Conservation (phyloP, 805 yeast genomes). For the Metschnikowia aberdeeniae region DNA sequence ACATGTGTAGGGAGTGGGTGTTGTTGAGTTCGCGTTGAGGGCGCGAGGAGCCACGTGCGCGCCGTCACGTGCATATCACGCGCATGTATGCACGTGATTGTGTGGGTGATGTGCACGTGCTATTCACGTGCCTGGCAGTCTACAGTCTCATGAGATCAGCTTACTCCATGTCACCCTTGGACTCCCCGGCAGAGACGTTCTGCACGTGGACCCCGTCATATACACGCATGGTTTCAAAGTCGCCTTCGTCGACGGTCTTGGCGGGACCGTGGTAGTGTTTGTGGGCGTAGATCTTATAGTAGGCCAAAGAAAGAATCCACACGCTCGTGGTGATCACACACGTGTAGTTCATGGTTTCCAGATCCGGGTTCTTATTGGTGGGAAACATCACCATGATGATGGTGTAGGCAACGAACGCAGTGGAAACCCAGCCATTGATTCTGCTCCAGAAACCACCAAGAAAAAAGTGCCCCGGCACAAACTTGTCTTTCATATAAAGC, state of each 20-base stretch:
- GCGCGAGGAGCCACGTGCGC: background rate
- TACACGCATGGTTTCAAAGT: background rate
- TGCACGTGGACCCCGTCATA: conserved; percentile 6
- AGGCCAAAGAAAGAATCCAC: conserved; percentile 50
- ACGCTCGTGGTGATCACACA: conserved; percentile 59
- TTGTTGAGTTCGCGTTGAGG: conserved; percentile 1
- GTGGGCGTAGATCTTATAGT: conserved; percentile 51
- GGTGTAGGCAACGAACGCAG: conserved; percentile 47
- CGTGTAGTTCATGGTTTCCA: conserved; percentile 63
- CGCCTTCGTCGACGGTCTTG: conserved; percentile 21
- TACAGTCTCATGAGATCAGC: too few species aligned
- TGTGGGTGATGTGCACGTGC: background rate
- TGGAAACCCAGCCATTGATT: conserved; percentile 43
- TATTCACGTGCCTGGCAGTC: too few species aligned
- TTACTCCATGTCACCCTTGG: background rate
- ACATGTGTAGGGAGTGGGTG: conserved; percentile 3
- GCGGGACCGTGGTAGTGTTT: conserved; percentile 56
- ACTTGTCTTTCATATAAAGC: conserved; percentile 45
- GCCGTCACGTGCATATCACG: background rate
- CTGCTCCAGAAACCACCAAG: conserved; percentile 49
- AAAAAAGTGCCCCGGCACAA: conserved; percentile 64
- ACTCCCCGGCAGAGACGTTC: background rate
- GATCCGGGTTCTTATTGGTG: conserved; percentile 34
- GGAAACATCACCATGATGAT: conserved; percentile 65
- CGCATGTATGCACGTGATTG: background rate